Base-by-base conservation (phyloP, 2,329 filamentous ascomycete genomes). In the Aspergillus flavus region DNA sequence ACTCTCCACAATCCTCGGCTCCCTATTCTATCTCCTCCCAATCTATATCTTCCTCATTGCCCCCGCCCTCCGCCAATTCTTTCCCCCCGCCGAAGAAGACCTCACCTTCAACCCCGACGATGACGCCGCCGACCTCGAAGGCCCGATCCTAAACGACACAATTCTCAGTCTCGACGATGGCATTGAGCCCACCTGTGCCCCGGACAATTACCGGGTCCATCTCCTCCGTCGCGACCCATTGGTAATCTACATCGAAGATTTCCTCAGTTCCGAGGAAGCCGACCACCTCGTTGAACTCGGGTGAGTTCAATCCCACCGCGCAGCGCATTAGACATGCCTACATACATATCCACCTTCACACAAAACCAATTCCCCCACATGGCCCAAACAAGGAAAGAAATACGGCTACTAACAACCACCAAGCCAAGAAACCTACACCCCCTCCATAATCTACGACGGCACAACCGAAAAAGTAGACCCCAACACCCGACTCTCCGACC, bases 221-320 rank as follows among this genome's bases (percentile, higher is more conserved):
- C 75, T 89, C 6, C 78, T 87, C 58, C 83, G 80, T 21, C 76
- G 81, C 19, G 80, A 82, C 52, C 86, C 86, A 3, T 72, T 89
- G 64, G 78, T 89, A 7, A 78, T 88, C 19, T 88, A 88, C 71
- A 82, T 89, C 54, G 84, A 86, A 69, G 77, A 80, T 41, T 88
- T 88, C 70, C 64, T 88, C 41, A 81, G 77, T 19, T 69, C 69
- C 1, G 67, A 73, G 1, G 86, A 88, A 71, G 79, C 80, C 14
- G 73, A 79, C n/a, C 80, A 85, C 68, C 73, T 87, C 34, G 75
- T 88, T 9, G 70, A 77, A 5, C 76, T 85, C 55, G 87, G 85
- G 86, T 87, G 19, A 41, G 39, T 41, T 41, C 39, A 41, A 36
- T 6, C 32, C 32, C 32, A 34, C 16, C 16, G 34, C 34, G 34